A percentile compares a stretch with the other conserved stretches of the same genome.
Conservation (phyloP, 2,329 filamentous ascomycete genomes). For the Simplicillium aogashimaense region DNA sequence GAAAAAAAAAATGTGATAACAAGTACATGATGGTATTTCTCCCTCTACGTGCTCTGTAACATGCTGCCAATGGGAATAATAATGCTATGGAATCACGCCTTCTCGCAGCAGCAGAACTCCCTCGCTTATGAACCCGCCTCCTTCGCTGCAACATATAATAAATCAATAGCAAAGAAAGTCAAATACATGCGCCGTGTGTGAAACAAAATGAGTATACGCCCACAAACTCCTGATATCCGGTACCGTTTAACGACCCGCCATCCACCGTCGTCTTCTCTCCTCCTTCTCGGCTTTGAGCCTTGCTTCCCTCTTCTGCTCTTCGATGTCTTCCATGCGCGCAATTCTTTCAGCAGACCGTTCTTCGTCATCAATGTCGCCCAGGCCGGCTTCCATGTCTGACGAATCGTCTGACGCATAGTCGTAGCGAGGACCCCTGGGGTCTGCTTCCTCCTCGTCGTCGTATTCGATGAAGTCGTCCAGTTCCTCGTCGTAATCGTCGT, state of each 20-base stretch:
- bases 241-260: conserved; percentile 19
- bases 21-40: too few relatives aligned
- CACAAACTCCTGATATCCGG: neutral
- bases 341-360: conserved; percentile 51
- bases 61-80: too few relatives aligned
- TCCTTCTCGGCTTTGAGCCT: conserved; percentile 53
- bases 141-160: neutral
- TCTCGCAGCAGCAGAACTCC: conserved; percentile 4
- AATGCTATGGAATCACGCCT: too few relatives aligned
- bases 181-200: conserved; percentile 4
- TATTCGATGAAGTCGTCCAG: conserved; percentile 54
- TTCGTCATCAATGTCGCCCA: conserved; percentile 65
- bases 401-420: conserved; percentile 55
- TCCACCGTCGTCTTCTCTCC: conserved; percentile 34
- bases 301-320: conserved; percentile 53
- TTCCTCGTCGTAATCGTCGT: conserved; percentile 51
- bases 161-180: conserved; percentile 5
- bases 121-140: conserved; percentile 3
- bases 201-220: conserved; percentile 4
- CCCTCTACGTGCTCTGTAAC: neutral
- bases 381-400: conserved; percentile 70
- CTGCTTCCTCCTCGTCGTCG: conserved; percentile 39
- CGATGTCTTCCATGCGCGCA: conserved; percentile 58
- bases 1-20: neutral
- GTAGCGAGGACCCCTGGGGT: conserved; percentile 27